Percentiles rank a stretch among this genome's conserved stretches.
Evolutionary conservation across 139 green algal species (phyloP).

Genomic region (Zygnema cylindricum): DNA sequence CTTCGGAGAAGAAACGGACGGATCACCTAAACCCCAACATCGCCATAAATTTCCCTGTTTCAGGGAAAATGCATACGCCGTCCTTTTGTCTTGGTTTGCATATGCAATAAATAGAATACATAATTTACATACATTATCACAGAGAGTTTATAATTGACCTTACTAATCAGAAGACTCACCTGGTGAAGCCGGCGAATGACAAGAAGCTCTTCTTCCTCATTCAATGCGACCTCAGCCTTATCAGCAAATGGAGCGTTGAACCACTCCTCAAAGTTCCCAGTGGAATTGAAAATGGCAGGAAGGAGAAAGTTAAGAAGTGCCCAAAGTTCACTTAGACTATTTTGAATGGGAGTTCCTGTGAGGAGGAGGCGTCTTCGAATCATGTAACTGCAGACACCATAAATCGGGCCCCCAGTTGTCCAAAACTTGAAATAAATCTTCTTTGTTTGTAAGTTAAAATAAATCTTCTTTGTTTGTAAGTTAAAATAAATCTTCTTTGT

Average conservation of each 20-base stretch:
- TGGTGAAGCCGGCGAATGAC: slow-evolving; percentile 90
- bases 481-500: not conserved
- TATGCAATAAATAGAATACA: too few relatives aligned
- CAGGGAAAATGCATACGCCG: not conserved
- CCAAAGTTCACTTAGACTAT: slow-evolving; percentile 89
- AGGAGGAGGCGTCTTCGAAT: slow-evolving; percentile 73
- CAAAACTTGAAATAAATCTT: too few relatives aligned
- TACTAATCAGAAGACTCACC: slow-evolving; percentile 44
- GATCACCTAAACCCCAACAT: slow-evolving; percentile 67
- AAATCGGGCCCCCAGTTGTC: too few relatives aligned
- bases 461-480: too few relatives aligned
- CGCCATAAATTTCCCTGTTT: too few relatives aligned
- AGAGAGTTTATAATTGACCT: too few relatives aligned
- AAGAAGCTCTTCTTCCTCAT: slow-evolving; percentile 88
- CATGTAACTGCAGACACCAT: slow-evolving; percentile 45
- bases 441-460: too few relatives aligned
- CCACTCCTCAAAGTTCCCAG: slow-evolving; percentile 79
- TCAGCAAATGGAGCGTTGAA: slow-evolving; percentile 68
- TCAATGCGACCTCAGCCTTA: slow-evolving; percentile 56
- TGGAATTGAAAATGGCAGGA: slow-evolving; percentile 81
- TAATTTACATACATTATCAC: too few relatives aligned
- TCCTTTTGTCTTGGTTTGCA: too few relatives aligned
- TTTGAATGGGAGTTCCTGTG: slow-evolving; percentile 83
- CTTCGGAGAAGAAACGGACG: slow-evolving; percentile 81
- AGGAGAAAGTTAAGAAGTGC: slow-evolving; percentile 93